Base-by-base conservation (phyloP, 768 basidiomycete species). In the Sistotremastrum suecicum region DNA sequence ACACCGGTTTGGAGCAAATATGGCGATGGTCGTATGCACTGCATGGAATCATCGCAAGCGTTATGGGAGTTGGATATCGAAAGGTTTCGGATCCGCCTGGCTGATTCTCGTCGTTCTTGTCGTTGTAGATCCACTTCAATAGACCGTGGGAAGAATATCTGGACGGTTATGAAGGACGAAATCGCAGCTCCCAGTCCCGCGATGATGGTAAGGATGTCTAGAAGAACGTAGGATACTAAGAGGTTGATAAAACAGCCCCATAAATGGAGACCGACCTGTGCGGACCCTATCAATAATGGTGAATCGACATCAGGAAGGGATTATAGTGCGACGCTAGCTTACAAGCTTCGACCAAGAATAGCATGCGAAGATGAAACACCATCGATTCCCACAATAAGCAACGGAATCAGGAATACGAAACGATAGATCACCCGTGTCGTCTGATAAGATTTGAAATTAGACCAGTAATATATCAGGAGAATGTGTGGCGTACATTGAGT, bases 91-190 rank as follows among this genome's bases (percentile, higher is more conserved):
- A 20, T 20, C 20, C 20, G 20, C 20, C 20, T 20, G 20, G 20
- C 20, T 20, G 20, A 20, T 20, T 20, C 20, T 20, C 20, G 20
- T 20, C 20, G 20, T 41, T 80, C 76, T 29, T 63, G 67, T 3
- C 64, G 61, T 3, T 70, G 66, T 28, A 81, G 78, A 60, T 83
- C 82, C 12, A 70, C 64, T 59, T 81, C 71, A 39, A 80, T 70
- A 4, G 80, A 82, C 37, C 85, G 80, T 44, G 85, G 85, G 65
- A 87, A 88, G 69, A 88, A 88, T 34, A 87, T 82, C 83, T 85
- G 50, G 32, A 39, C n/a, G 35, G 84, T 88, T 48, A 86, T 70
- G 4, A 68, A 79, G 0, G 83, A 86, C 2, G 83, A 85, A 36
- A 84, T 66, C 34, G 69, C 56, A 44, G 69, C 72, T 4, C 83